Conservation (phyloP, 495 filamentous ascomycete genomes). For the Neurospora hispaniola region DNA sequence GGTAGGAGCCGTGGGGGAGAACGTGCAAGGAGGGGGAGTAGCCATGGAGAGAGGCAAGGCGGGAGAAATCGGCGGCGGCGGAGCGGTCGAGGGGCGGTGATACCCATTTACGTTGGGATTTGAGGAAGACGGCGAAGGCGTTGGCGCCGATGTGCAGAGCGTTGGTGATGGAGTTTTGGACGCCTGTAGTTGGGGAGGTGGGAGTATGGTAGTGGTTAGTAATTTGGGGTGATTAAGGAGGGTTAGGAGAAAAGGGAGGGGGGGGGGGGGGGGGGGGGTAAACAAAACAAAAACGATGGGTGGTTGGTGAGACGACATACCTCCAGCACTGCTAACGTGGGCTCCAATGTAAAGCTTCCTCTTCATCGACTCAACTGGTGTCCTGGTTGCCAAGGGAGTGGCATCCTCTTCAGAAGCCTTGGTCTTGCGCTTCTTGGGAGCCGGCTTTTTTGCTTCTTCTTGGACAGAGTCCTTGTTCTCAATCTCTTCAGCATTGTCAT, state of each 20-base stretch:
- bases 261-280: too few species aligned
- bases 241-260: too few species aligned
- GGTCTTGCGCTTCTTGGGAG: slow-evolving; percentile 39
- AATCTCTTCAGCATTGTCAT: slow-evolving; percentile 12
- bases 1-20: slow-evolving; percentile 88
- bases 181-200: slow-evolving; percentile 37
- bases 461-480: slow-evolving; percentile 12
- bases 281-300: neutral
- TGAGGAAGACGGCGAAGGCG: slow-evolving; percentile 87
- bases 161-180: slow-evolving; percentile 81
- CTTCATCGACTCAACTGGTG: slow-evolving; percentile 49
- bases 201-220: neutral
- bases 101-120: slow-evolving; percentile 92
- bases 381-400: slow-evolving; percentile 60
- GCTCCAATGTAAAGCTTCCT: slow-evolving; percentile 74
- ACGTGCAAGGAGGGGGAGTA: slow-evolving; percentile 64
- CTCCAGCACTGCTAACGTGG: slow-evolving; percentile 82
- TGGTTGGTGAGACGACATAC: slow-evolving; percentile 28
- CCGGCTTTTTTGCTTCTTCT: slow-evolving; percentile 17
- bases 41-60: slow-evolving; percentile 52
- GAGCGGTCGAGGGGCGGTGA: slow-evolving; percentile 66
- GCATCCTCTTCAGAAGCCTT: slow-evolving; percentile 31
- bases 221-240: too few species aligned
- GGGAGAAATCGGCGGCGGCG: slow-evolving; percentile 53
- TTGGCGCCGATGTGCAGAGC: slow-evolving; percentile 77